Percentiles rank a stretch among this genome's conserved stretches.
Evolutionary conservation across 495 filamentous ascomycete species (phyloP).

Genomic region (Bombardia bombarda): DNA sequence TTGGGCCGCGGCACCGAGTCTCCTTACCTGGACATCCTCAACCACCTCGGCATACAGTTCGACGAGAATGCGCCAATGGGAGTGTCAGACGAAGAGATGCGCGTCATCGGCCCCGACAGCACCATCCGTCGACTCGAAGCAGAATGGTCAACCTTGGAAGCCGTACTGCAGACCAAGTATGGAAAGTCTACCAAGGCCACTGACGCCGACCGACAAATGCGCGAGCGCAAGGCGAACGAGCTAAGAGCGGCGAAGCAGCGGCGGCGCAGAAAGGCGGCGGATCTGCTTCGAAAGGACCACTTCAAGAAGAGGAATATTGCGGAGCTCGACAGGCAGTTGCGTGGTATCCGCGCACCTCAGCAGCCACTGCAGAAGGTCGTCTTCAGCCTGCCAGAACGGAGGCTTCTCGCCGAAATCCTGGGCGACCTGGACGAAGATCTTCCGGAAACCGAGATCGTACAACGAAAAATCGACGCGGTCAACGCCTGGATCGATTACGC

Average conservation of each 20-base stretch:
- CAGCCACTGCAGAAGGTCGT: neutral
- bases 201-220: neutral
- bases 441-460: conserved; percentile 2
- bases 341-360: conserved; percentile 2
- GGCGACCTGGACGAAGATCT: conserved; percentile 5
- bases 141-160: conserved; percentile 5
- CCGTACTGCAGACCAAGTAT: conserved; percentile 3
- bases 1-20: conserved; percentile 8
- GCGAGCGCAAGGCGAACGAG: too few species aligned
- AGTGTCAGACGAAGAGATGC: conserved; percentile 11
- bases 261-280: conserved; percentile 5
- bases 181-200: conserved; percentile 1
- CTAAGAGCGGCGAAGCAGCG: conserved; percentile 7
- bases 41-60: conserved; percentile 8
- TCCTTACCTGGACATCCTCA: conserved; percentile 13
- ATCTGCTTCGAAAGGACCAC: conserved; percentile 2
- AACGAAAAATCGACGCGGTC: conserved; percentile 5
- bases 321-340: conserved; percentile 9
- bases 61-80: conserved; percentile 10
- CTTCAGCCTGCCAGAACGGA: conserved; percentile 6
- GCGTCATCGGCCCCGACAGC: conserved; percentile 7
- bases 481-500: conserved; percentile 9
- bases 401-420: neutral
- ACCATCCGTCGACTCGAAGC: conserved; percentile 3
- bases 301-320: conserved; percentile 4